Conservation (phyloP, 78 protist genomes). For the Anaeramoeba flamelloides region DNA sequence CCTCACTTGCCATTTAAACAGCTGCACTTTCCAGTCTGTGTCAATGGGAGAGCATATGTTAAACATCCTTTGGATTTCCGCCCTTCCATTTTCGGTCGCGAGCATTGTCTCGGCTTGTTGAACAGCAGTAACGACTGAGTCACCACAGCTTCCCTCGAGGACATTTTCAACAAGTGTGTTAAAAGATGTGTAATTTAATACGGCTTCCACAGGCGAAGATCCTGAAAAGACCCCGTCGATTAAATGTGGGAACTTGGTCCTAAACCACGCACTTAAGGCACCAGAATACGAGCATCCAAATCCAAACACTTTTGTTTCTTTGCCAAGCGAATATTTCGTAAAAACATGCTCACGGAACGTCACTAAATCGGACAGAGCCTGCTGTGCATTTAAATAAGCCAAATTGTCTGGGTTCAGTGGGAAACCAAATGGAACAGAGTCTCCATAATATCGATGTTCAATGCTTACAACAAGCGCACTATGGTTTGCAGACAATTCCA, state of each 20-base stretch:
- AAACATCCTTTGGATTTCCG: background rate
- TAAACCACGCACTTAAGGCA: background rate
- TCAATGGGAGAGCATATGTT: background rate
- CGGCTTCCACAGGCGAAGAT: background rate
- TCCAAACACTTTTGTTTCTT: background rate
- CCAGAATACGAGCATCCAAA: slow-evolving; percentile 3
- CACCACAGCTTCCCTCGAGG: background rate
- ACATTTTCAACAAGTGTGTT: background rate
- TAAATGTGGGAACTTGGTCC: slow-evolving; percentile 1
- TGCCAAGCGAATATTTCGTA: background rate
- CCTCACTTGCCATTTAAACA: background rate
- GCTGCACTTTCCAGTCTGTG: background rate
- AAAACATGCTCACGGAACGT: background rate
- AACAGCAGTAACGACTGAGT: background rate
- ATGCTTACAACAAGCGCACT: background rate
- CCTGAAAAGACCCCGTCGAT: background rate
- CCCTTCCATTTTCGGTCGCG: background rate
- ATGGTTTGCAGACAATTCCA: background rate
- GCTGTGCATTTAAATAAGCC: background rate
- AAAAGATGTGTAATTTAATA: background rate
- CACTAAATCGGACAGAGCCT: background rate
- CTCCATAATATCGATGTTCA: background rate
- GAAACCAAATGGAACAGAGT: background rate
- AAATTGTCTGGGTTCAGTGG: background rate
- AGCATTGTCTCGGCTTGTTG: background rate